Percentiles rank a stretch among this genome's conserved stretches.
Evolutionary conservation across 1,139 yeast species (phyloP).

Genomic region (Taphrina deformans): DNA sequence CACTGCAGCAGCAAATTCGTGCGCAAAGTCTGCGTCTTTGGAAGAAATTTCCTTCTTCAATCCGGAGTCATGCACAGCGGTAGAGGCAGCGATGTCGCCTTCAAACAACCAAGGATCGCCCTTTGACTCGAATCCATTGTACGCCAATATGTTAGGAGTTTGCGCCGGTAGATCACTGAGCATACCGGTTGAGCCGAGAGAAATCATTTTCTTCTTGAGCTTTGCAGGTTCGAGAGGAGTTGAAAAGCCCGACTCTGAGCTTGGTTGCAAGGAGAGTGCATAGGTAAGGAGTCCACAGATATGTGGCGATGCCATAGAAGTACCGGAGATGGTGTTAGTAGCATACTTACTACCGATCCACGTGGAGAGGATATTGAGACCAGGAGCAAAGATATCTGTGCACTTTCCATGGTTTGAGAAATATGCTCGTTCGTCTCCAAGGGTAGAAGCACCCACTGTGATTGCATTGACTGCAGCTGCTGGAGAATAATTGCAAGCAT

Average conservation of each 20-base stretch:
- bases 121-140: constrained; percentile 58
- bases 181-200: constrained; percentile 70
- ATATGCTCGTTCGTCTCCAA: constrained; percentile 55
- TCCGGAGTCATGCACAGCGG: background rate
- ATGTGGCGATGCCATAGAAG: constrained; percentile 99
- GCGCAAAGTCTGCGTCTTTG: background rate
- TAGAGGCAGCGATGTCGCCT: background rate
- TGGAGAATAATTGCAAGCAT: constrained; percentile 64
- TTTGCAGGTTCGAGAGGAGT: constrained; percentile 72
- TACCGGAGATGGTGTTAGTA: constrained; percentile 91
- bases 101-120: constrained; percentile 20
- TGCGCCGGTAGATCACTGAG: constrained; percentile 73
- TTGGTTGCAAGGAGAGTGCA: constrained; percentile 89
- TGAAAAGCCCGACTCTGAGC: constrained; percentile 69
- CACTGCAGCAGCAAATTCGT: background rate
- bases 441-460: constrained; percentile 61
- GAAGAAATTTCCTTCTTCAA: background rate
- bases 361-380: constrained; percentile 54
- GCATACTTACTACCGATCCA: constrained; percentile 83
- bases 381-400: constrained; percentile 66
- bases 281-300: constrained; percentile 83
- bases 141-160: constrained; percentile 86
- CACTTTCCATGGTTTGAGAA: constrained; percentile 68
- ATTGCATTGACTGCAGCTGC: constrained; percentile 60
- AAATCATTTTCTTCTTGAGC: constrained; percentile 81